phyloP scores from a whole-genome alignment of 257 asterid genomes.

The Cruciata laevipes region DNA sequence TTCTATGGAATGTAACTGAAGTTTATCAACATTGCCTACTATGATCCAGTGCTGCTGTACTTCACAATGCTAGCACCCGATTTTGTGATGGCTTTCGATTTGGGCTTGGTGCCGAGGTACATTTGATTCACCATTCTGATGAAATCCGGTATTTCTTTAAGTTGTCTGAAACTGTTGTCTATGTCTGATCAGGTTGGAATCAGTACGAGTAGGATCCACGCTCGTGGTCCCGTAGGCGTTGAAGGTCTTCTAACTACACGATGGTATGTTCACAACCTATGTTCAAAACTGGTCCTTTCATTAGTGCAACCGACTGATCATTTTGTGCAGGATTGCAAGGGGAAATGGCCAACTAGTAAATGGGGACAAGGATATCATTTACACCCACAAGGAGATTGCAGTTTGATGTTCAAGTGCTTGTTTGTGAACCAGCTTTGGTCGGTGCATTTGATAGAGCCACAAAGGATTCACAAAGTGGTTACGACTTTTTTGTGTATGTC shows the following conservation, averaged over 20 bases:
- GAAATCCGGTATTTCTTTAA: background rate
- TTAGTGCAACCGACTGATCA: too few relatives aligned
- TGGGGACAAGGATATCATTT: slow-evolving; percentile 35
- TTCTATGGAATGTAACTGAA: background rate
- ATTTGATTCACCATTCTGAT: slow-evolving; percentile 4
- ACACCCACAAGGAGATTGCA: slow-evolving; percentile 44
- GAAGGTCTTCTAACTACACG: slow-evolving; percentile 91
- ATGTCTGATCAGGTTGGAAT: slow-evolving; percentile 66
- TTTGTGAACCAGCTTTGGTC: slow-evolving; percentile 7
- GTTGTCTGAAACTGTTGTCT: slow-evolving; percentile 8
- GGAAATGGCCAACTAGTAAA: slow-evolving; percentile 49
- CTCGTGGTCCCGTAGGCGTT: slow-evolving; percentile 98
- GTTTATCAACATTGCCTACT: slow-evolving; percentile 1
- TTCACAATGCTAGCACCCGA: slow-evolving; percentile 92
- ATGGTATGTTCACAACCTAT: slow-evolving; percentile 59
- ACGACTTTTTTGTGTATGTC: background rate
- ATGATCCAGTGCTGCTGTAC: slow-evolving; percentile 79
- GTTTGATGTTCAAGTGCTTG: slow-evolving; percentile 10
- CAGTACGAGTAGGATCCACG: slow-evolving; percentile 94
- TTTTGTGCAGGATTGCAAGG: slow-evolving; percentile 38
- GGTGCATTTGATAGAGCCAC: background rate
- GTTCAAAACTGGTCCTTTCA: too few relatives aligned
- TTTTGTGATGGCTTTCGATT: slow-evolving; percentile 89
- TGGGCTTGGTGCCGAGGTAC: slow-evolving; percentile 98
- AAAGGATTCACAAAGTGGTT: background rate